Conservation (phyloP, 306 rosid genomes). For the Trifolium pratense region DNA sequence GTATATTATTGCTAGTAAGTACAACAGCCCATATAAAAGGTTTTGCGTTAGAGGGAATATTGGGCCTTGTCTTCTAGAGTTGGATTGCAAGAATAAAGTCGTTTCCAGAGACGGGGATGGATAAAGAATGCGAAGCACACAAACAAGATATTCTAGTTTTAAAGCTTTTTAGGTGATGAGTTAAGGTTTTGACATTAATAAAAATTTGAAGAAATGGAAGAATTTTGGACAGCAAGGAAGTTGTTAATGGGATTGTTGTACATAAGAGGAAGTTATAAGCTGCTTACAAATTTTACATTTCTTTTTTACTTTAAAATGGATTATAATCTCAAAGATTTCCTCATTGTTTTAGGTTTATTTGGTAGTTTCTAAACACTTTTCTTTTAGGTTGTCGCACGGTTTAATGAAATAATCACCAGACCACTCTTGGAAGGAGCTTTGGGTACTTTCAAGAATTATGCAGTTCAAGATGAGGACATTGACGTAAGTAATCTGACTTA, state of each 20-base stretch:
- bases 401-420: constrained; percentile 87
- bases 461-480: constrained; percentile 81
- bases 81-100: constrained; percentile 14
- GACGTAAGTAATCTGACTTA: constrained; percentile 61
- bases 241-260: constrained; percentile 22
- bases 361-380: constrained; percentile 14
- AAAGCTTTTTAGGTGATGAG: too few relatives aligned
- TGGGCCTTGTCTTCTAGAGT: neutral
- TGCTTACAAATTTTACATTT: constrained; percentile 26
- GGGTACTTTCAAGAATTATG: constrained; percentile 73
- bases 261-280: constrained; percentile 30
- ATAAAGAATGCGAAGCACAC: too few relatives aligned
- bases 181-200: too few relatives aligned
- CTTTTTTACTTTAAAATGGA: constrained; percentile 28
- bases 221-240: too few relatives aligned
- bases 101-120: neutral
- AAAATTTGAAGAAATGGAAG: too few relatives aligned
- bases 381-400: constrained; percentile 88
- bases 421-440: constrained; percentile 91
- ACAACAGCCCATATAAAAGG: constrained; percentile 13
- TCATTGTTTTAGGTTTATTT: neutral
- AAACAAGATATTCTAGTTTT: too few relatives aligned
- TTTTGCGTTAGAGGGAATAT: constrained; percentile 6
- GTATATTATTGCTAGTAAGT: neutral
- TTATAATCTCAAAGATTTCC: constrained; percentile 21